Base-by-base conservation (phyloP, 2,329 filamentous ascomycete genomes). In the Plenodomus lindquistii region DNA sequence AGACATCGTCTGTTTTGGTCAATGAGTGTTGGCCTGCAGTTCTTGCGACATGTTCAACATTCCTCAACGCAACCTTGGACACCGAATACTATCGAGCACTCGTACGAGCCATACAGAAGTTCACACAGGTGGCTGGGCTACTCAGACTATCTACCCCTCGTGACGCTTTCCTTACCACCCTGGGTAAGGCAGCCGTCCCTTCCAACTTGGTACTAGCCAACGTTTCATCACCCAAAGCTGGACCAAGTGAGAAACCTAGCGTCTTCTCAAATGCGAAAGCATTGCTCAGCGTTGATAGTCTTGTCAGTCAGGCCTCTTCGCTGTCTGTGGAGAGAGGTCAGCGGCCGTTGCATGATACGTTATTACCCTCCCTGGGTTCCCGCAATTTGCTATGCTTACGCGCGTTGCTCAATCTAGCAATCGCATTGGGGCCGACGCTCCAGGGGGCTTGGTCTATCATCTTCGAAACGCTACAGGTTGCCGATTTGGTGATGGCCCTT, bases 11-110 rank as follows among this genome's bases (percentile, higher is more conserved):
- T 11, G 82, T 82, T 9, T 87, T 99, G 45, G 88, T 99, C 19
- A 90, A 95, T 3, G 83, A 89, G 58, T 97, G 93, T 70, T 99
- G 94, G 94, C 94, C 94, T 39, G 94, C 94, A 11, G 86, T 97
- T 34, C 82, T 99, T 40, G 93, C 94, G 1, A 94, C 91, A 2
- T 97, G 91, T 62, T 99, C 94, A 0, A 97, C 93, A 0, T 99
- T 97, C 66, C 76, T 99, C 16, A 95, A 96, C 66, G 90, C 94
- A 22, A 86, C 93, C 0, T 77, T 99, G 3, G 94, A 99, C 67
- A 88, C 90, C 1, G 91, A 97, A 44, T 97, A 94, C 61, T 99
- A 97, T 63, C 92, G 97, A 59, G 85, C 87, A 9, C 78, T 99
- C 1, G 93, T 99, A 19, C 84, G 94, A 57, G 89, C 93, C 0